Base-by-base conservation (phyloP, 495 filamentous ascomycete species). In the Xylaria cubensis region DNA sequence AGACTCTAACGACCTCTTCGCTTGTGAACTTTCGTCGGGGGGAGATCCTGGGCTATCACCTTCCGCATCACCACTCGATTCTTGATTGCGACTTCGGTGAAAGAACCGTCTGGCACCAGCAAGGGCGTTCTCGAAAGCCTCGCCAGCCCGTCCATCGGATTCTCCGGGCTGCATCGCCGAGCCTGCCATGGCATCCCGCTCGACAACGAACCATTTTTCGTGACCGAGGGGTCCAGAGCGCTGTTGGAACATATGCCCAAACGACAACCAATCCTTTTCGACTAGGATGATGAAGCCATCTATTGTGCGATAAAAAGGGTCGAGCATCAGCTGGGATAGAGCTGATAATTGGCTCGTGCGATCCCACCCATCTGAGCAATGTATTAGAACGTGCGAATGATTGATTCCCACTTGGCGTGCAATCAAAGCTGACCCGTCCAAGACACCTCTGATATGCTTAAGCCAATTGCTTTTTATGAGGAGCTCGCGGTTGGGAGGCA, bases 351-450 rank as follows among this genome's bases (percentile, higher is more conserved):
- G 96, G 76, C 94, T 94, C 13, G 96, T 99, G 39, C 96, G 91
- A 79, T 99, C 96, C 96, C 96, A 99, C 24, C 96, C 96, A 81
- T 99, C 96, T 3, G 96, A 98, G 78, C 96, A 99, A 79, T 99
- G 96, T 46, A 99, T 97, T 55, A 99, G 85, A 12, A 97, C 96
- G 80, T 99, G 94, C 13, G 94, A 96, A 76, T 97, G 95, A 67
- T 93, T 91, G 39, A 98, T 89, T 34, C 93, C 96, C 64, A 99
- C 91, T 76, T 97, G 93, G 46, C 93, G 88, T 29, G 95, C 91
- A 71, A 99, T 97, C 66, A 97, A 82, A 46, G 88, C 87, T 19
- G 94, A 89, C 15, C 96, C 96, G 50, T 97, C 94, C 12, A 99
- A 84, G 46, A 98, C 87, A 6, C 90, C 91, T 17, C 86, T 85